Conservation (phyloP, 805 yeast species). For the Wickerhamiella brachini region DNA sequence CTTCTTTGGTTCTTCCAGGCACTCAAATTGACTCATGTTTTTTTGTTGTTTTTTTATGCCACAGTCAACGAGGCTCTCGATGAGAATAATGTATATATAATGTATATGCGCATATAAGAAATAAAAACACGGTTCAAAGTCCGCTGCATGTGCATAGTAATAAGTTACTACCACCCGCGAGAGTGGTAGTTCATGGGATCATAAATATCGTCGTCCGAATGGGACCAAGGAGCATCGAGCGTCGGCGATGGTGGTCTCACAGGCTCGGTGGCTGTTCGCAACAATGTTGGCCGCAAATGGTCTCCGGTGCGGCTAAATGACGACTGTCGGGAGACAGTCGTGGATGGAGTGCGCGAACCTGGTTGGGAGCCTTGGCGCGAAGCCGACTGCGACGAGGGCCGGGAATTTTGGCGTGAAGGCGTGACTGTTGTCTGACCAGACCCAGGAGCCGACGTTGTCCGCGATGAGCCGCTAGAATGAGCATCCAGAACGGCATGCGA, state of each 20-base stretch:
- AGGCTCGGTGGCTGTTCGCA: conserved; percentile 12
- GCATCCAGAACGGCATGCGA: not conserved
- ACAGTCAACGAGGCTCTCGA: not conserved
- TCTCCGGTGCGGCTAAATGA: not conserved
- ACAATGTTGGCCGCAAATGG: conserved; percentile 10
- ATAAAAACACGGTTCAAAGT: not conserved
- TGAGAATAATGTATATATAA: conserved; percentile 5
- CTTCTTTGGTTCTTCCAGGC: too few relatives aligned
- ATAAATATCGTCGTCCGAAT: conserved; percentile 14
- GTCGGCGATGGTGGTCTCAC: not conserved
- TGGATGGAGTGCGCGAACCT: not conserved
- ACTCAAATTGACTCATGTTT: not conserved
- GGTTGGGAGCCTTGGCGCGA: not conserved
- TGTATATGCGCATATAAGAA: not conserved
- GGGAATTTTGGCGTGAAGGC: not conserved
- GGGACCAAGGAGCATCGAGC: conserved; percentile 1
- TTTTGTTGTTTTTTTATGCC: not conserved
- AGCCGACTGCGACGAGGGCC: not conserved
- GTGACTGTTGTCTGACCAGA: not conserved
- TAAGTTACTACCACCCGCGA: conserved; percentile 15
- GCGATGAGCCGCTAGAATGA: not conserved
- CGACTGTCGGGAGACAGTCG: not conserved
- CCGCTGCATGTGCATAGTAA: not conserved
- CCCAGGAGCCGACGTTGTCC: conserved; percentile 1
- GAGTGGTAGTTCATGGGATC: conserved; percentile 19